phyloP scores from a whole-genome alignment of 2,329 filamentous ascomycete genomes.

The Aspergillus proliferans region DNA sequence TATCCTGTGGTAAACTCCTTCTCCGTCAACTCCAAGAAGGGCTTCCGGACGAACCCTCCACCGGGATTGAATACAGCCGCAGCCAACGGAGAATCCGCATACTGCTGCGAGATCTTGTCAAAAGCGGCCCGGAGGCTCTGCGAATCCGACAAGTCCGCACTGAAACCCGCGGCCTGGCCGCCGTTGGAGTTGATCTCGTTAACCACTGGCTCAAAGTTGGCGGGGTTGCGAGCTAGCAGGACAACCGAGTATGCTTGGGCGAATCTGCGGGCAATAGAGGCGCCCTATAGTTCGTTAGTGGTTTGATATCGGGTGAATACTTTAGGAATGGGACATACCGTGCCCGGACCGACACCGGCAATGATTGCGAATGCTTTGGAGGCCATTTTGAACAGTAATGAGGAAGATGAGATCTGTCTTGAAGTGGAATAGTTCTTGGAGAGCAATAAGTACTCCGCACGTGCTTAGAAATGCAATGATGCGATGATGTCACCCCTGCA shows the following conservation, averaged over 20 bases:
- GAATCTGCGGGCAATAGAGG: conserved; percentile 55
- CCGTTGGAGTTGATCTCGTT: conserved; percentile 54
- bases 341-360: conserved; percentile 43
- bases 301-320: not conserved
- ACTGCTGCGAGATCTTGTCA: conserved; percentile 48
- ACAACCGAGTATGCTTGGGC: conserved; percentile 54
- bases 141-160: conserved; percentile 51
- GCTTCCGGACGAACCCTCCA: conserved; percentile 53
- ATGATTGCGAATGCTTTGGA: conserved; percentile 41
- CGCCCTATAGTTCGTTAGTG: conserved; percentile 48
- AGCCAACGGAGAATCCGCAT: conserved; percentile 39
- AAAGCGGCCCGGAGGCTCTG: conserved; percentile 50
- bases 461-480: not conserved
- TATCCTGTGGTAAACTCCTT: conserved; percentile 51
- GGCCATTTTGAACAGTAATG: conserved; percentile 19
- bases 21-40: conserved; percentile 55
- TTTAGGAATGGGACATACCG: conserved; percentile 20
- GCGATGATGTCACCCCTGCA: not conserved
- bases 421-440: not conserved
- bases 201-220: conserved; percentile 51
- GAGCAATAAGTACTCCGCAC: not conserved
- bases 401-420: not conserved
- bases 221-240: conserved; percentile 53
- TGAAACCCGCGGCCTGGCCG: conserved; percentile 56
- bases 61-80: conserved; percentile 58